These are phyloP conservation scores for Microdochium trichocladiopsis DNA, from an alignment of 2,329 filamentous ascomycete species.

Conservation along the genomic window DNA sequence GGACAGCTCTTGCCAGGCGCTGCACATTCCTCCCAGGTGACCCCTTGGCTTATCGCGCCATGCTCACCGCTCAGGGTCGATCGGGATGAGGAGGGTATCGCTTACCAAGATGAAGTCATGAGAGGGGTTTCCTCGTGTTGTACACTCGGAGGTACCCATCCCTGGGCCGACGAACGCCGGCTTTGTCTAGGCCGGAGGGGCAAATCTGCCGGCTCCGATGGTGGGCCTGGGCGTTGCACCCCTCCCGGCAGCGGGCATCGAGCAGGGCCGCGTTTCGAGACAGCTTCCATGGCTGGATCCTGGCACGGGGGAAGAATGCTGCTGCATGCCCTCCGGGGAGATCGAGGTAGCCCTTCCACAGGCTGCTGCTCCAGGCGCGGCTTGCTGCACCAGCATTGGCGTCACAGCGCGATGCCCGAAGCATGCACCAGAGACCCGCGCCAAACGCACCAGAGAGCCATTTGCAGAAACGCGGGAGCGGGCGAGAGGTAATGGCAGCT, in stretches of 20 bases:
- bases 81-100: background rate
- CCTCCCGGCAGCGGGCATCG: background rate
- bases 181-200: background rate
- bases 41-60: background rate
- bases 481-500: too few species aligned
- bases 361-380: too few species aligned
- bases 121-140: background rate
- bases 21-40: background rate
- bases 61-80: background rate
- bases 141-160: too few species aligned
- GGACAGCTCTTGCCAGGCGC: background rate
- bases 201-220: background rate
- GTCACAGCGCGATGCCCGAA: too few species aligned
- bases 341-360: too few species aligned
- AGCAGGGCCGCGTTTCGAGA: background rate
- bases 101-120: constrained; percentile 1
- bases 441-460: too few species aligned
- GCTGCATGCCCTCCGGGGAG: background rate
- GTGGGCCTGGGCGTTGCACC: background rate
- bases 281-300: background rate
- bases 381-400: too few species aligned
- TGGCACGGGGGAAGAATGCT: background rate
- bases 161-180: too few species aligned
- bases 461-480: too few species aligned
- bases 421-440: too few species aligned